Conservation (phyloP, 179 eudicot genomes). For the Gypsophila paniculata region DNA sequence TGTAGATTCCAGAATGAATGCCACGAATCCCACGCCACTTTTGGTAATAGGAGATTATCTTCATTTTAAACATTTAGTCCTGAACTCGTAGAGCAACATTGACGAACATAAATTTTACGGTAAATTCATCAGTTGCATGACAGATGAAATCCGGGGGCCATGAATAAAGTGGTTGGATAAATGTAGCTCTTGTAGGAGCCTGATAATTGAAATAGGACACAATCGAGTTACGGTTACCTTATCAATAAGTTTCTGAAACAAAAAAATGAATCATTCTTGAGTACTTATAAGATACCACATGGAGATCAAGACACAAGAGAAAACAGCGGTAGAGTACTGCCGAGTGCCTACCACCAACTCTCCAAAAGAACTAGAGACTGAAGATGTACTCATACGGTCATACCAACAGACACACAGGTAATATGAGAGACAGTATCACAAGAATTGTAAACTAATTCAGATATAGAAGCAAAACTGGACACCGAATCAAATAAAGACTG, state of each 20-base stretch:
- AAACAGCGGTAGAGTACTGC: not conserved
- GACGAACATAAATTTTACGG: not conserved
- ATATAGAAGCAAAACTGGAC: slow-evolving; percentile 10
- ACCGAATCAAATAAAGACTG: not conserved
- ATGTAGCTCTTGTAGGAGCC: not conserved
- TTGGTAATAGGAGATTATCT: not conserved
- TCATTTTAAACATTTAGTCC: not conserved
- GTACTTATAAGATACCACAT: not conserved
- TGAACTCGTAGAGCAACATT: not conserved
- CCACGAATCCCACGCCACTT: not conserved
- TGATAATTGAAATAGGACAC: not conserved
- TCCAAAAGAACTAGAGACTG: not conserved
- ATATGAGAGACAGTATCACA: not conserved
- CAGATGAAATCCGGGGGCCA: not conserved
- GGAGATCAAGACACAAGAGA: not conserved
- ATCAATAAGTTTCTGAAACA: not conserved
- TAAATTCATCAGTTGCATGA: not conserved
- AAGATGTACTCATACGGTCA: not conserved
- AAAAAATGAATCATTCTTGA: not conserved
- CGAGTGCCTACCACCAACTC: not conserved
- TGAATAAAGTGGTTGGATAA: not conserved
- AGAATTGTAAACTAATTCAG: not conserved
- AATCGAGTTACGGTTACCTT: not conserved
- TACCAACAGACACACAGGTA: not conserved
- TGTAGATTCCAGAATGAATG: not conserved